phyloP scores from a whole-genome alignment of 208 protist species.

The Trypanosoma congolense region DNA sequence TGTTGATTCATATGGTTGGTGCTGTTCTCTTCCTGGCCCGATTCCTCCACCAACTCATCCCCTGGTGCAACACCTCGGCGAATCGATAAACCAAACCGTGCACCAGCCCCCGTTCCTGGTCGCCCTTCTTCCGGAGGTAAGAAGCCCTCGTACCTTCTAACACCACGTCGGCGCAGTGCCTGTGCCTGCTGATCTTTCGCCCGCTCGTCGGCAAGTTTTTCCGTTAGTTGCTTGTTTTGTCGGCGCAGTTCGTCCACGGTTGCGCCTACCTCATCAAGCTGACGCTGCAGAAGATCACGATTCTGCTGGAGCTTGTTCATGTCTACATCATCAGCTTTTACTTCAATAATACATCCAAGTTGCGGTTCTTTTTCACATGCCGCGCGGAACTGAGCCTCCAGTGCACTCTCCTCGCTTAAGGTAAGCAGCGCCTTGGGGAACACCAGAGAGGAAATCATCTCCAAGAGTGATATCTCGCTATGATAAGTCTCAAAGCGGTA shows the following conservation, averaged over 20 bases:
- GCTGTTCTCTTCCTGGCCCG: background rate
- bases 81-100: background rate
- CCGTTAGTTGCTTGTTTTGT: constrained; percentile 76
- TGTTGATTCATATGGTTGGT: too few relatives aligned
- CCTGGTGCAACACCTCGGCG: background rate
- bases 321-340: constrained; percentile 63
- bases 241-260: constrained; percentile 60
- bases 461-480: constrained; percentile 77
- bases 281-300: constrained; percentile 54
- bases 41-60: constrained; percentile 1
- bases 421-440: constrained; percentile 74
- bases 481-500: constrained; percentile 91
- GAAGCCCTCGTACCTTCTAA: constrained; percentile 31
- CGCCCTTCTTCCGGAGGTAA: constrained; percentile 3
- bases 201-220: constrained; percentile 75
- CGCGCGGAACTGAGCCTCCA: constrained; percentile 22
- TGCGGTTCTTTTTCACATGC: constrained; percentile 24
- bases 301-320: constrained; percentile 53
- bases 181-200: constrained; percentile 63
- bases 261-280: constrained; percentile 50
- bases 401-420: constrained; percentile 55
- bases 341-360: constrained; percentile 55
- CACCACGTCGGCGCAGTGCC: constrained; percentile 43
- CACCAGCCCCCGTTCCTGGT: constrained; percentile 17
- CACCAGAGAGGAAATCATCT: constrained; percentile 76